Conservation (phyloP, 108 stramenopile genomes). For the Bacterosira constricta region DNA sequence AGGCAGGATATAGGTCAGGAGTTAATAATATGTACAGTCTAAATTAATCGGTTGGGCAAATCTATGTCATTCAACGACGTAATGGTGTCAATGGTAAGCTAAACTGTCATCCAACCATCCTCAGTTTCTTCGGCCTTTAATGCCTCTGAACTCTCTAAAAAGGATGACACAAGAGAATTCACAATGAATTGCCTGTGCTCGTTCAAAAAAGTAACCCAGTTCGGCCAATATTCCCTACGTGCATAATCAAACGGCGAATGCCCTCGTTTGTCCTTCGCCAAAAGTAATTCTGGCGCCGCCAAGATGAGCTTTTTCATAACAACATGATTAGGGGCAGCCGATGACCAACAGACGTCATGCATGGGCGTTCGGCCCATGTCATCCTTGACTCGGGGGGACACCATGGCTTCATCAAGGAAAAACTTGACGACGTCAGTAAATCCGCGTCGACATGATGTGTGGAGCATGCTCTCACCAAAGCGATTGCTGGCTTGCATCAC, state of each 20-base stretch:
- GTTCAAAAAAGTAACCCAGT: slow-evolving; percentile 47
- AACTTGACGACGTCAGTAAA: slow-evolving; percentile 52
- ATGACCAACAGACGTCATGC: slow-evolving; percentile 81
- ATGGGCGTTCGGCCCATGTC: slow-evolving; percentile 77
- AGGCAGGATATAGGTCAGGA: too few species aligned
- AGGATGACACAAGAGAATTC: slow-evolving; percentile 25
- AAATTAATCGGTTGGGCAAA: too few species aligned
- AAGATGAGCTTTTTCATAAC: slow-evolving; percentile 35
- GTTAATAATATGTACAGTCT: too few species aligned
- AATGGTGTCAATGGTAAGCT: too few species aligned
- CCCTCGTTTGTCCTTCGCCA: slow-evolving; percentile 70
- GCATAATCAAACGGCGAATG: slow-evolving; percentile 83
- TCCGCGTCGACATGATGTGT: slow-evolving; percentile 76
- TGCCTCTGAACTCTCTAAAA: slow-evolving; percentile 21
- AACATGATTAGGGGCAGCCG: slow-evolving; percentile 34
- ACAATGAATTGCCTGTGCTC: slow-evolving; percentile 46
- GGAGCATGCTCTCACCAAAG: slow-evolving; percentile 77
- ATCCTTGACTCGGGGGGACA: slow-evolving; percentile 53
- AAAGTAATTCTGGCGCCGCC: slow-evolving; percentile 55
- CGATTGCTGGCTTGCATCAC: slow-evolving; percentile 67
- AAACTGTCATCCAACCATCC: too few species aligned
- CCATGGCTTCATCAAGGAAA: slow-evolving; percentile 58
- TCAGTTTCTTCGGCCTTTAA: neutral
- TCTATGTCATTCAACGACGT: too few species aligned
- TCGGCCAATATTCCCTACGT: slow-evolving; percentile 65